Evolutionary conservation across 2,329 filamentous ascomycete species (phyloP), one percentile per base, ranked within the genome.

Genomic region (Xylaria sp.): DNA sequence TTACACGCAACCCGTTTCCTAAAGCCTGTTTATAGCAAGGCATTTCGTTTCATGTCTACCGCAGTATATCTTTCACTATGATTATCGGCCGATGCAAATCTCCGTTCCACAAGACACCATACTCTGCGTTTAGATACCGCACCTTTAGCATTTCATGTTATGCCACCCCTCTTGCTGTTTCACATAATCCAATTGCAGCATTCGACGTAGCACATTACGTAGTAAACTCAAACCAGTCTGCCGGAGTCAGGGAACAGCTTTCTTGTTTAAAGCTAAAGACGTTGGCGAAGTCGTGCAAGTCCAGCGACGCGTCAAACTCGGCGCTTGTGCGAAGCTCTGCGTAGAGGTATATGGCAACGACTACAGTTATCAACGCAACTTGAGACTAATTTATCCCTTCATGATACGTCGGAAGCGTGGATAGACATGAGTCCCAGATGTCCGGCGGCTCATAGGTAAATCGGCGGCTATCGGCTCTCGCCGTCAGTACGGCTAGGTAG

Each of bases 171-270:
- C 33, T 10, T 10, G 33, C 33, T 7, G 33, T 36, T 36, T 36
- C 33, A 28, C 28, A 28, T 28, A 28, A 28, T 28, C 28, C 31
- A 48, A 31, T n/a, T 56, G 43, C 41, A 41, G 41, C 18, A 15
- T 36, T 31, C 62, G 46, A 52, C 33, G 12, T 59, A 15, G 55
- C 46, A 65, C 46, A 31, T 52, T 59, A 39, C 55, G 56, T 52
- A 60, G n/a, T 15, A 20, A 49, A 23, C 18, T 49, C 13, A 12
- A 41, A 33, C 36, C 39, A 20, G 7, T 39, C 39, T 41, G 15
- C n/a, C 41, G 41, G 39, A 9, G 15, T 57, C 33, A 1, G 13
- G 31, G 43, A 33, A 66, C 20, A 55, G 48, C 49, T 41, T 56
- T 5, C 31, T 52, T 61, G 33, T 43, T 56, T 36, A 36, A 49